A percentile compares a stretch with the other conserved stretches of the same genome.
Conservation (phyloP, 305 asterid species). For the Stenogyne calaminthoides region DNA sequence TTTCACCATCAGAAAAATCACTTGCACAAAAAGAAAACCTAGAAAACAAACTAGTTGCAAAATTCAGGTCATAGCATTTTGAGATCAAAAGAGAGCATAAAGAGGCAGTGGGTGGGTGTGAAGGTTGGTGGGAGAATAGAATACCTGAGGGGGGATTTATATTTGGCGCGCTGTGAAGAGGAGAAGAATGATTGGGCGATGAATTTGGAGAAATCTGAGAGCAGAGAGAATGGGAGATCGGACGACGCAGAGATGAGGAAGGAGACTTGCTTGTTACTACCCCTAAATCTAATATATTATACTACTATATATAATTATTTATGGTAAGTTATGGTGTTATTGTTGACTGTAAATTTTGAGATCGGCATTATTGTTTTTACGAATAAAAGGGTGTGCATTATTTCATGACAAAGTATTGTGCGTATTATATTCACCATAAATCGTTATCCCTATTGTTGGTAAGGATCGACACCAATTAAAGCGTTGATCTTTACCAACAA, state of each 20-base stretch:
- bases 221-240: conserved; percentile 49
- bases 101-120: conserved; percentile 24
- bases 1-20: neutral
- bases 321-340: no score
- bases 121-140: conserved; percentile 21
- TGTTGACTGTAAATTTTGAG: no score
- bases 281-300: no score
- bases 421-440: no score
- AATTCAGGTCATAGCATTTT: no score
- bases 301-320: no score
- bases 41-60: neutral
- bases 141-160: conserved; percentile 36
- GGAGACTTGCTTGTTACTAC: conserved; percentile 35
- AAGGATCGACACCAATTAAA: no score
- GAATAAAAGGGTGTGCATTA: no score
- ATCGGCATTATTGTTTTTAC: no score
- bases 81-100: neutral
- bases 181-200: conserved; percentile 50
- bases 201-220: conserved; percentile 52
- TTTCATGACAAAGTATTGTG: no score
- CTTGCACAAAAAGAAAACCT: conserved; percentile 9
- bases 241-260: conserved; percentile 60
- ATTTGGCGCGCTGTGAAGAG: conserved; percentile 56
- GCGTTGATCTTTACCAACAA: no score
- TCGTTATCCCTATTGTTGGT: no score